A percentile compares a stretch with the other conserved stretches of the same genome.
These are phyloP conservation scores for Paramecium primaurelia DNA, from an alignment of 73 alveolate species.

Conservation along the genomic window DNA sequence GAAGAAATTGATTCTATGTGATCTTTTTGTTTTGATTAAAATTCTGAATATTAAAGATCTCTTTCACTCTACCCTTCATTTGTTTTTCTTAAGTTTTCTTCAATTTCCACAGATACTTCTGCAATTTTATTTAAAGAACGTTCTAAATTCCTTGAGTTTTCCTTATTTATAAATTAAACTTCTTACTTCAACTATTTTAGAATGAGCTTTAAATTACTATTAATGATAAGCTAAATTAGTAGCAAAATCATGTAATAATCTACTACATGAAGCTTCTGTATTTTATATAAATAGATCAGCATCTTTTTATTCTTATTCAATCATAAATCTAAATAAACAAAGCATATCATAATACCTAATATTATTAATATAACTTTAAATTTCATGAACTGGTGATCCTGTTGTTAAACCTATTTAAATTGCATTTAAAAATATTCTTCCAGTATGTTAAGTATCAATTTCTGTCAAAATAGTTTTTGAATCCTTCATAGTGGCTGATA, in stretches of 20 bases:
- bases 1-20: constrained; percentile 12
- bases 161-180: background rate
- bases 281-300: constrained; percentile 24
- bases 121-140: constrained; percentile 37
- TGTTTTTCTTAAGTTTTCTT: constrained; percentile 18
- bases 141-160: background rate
- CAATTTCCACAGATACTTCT: constrained; percentile 44
- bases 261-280: background rate
- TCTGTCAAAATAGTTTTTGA: background rate
- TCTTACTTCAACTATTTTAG: background rate
- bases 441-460: background rate
- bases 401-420: constrained; percentile 13
- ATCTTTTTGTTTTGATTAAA: constrained; percentile 25
- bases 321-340: background rate
- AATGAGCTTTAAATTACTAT: constrained; percentile 27
- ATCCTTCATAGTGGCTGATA: background rate
- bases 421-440: constrained; percentile 28
- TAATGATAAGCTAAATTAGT: constrained; percentile 35
- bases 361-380: constrained; percentile 32
- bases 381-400: constrained; percentile 50
- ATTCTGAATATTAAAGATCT: constrained; percentile 24
- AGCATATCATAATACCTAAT: background rate
- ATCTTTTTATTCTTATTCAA: constrained; percentile 39
- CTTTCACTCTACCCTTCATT: constrained; percentile 28
- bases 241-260: constrained; percentile 19